phyloP scores from a whole-genome alignment of 192 early-diverging fungal species.

The Radiomyces spectabilis region DNA sequence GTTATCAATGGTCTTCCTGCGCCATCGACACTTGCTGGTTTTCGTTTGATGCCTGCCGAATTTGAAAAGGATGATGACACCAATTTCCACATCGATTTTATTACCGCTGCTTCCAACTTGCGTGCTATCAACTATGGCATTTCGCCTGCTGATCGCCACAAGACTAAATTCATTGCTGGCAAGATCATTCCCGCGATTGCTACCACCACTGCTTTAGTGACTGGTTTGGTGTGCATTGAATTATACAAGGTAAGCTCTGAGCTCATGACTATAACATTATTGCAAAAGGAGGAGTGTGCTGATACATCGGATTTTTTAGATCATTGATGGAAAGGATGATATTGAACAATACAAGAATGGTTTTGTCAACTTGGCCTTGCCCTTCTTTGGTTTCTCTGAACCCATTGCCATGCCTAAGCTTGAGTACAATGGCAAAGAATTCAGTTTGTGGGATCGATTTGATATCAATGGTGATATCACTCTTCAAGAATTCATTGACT shows the following conservation, averaged over 20 bases:
- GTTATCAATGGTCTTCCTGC: slow-evolving; percentile 65
- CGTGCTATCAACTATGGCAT: slow-evolving; percentile 81
- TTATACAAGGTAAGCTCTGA: slow-evolving; percentile 70
- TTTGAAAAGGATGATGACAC: slow-evolving; percentile 99
- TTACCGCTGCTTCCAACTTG: slow-evolving; percentile 95
- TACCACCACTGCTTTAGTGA: slow-evolving; percentile 93
- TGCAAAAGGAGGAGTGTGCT: slow-evolving; percentile 8
- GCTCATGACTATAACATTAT: not conserved
- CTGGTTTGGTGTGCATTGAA: slow-evolving; percentile 96
- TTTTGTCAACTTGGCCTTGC: slow-evolving; percentile 94
- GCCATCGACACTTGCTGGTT: slow-evolving; percentile 72
- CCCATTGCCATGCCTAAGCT: slow-evolving; percentile 85
- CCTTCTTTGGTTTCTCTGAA: slow-evolving; percentile 99
- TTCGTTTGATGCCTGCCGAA: slow-evolving; percentile 83
- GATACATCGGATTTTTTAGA: not conserved
- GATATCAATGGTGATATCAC: slow-evolving; percentile 80
- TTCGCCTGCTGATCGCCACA: slow-evolving; percentile 62
- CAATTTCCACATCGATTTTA: slow-evolving; percentile 99
- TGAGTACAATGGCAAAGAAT: slow-evolving; percentile 83
- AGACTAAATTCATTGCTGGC: slow-evolving; percentile 85
- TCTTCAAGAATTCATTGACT: slow-evolving; percentile 81
- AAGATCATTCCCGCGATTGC: slow-evolving; percentile 91
- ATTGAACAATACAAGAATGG: slow-evolving; percentile 99
- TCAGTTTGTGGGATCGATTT: slow-evolving; percentile 95
- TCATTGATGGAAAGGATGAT: slow-evolving; percentile 67